These are phyloP conservation scores for Plicaturopsis crispa DNA, from an alignment of 768 basidiomycete species.

Conservation along the genomic window DNA sequence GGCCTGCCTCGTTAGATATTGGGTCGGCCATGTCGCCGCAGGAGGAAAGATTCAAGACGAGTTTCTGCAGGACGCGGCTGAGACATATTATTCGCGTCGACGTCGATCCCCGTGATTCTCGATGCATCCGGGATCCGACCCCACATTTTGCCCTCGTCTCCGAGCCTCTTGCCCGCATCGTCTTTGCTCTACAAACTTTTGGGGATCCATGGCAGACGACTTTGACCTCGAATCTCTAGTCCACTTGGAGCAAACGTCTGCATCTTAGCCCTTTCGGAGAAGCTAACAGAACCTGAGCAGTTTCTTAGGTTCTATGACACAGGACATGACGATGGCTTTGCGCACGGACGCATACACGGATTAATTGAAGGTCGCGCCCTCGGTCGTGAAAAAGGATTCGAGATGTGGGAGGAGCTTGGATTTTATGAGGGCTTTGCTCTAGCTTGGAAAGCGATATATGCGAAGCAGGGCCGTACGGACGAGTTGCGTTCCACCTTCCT, in stretches of 20 bases:
- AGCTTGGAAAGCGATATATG: slow-evolving; percentile 55
- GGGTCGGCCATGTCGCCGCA: too few relatives aligned
- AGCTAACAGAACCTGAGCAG: neutral
- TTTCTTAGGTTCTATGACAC: slow-evolving; percentile 64
- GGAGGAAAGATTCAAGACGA: too few relatives aligned
- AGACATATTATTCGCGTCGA: too few relatives aligned
- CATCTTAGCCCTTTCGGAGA: slow-evolving; percentile 3
- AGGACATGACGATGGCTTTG: slow-evolving; percentile 73
- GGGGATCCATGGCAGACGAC: slow-evolving; percentile 16
- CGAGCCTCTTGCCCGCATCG: too few relatives aligned
- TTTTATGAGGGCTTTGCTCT: slow-evolving; percentile 84
- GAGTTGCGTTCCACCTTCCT: slow-evolving; percentile 31
- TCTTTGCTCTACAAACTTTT: too few relatives aligned
- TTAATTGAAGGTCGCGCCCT: slow-evolving; percentile 86
- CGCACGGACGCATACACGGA: slow-evolving; percentile 85
- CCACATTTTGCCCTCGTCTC: too few relatives aligned
- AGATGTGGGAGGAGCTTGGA: slow-evolving; percentile 96
- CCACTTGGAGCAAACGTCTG: slow-evolving; percentile 57
- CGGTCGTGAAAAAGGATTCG: slow-evolving; percentile 85
- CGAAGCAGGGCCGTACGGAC: slow-evolving; percentile 31
- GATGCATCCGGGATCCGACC: too few relatives aligned
- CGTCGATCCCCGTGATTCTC: too few relatives aligned
- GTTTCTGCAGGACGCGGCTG: too few relatives aligned
- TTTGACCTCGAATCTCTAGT: slow-evolving; percentile 57
- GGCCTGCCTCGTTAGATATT: too few relatives aligned